These are phyloP conservation scores for Eucalyptus cladocalyx DNA, from an alignment of 345 rosid species.

Conservation along the genomic window DNA sequence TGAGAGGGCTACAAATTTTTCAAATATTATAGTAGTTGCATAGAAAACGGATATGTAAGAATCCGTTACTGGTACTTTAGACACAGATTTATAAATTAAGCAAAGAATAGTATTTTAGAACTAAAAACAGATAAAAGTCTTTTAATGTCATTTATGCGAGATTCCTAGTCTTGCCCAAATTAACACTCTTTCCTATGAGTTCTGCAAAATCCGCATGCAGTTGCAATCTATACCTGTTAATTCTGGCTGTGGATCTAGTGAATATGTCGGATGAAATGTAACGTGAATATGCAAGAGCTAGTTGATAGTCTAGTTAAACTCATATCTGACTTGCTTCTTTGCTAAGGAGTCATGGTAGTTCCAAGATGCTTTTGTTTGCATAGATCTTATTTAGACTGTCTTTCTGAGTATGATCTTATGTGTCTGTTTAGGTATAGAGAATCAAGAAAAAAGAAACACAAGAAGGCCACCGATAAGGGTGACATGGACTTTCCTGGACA, in stretches of 20 bases:
- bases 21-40: neutral
- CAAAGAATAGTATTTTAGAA: too few species aligned
- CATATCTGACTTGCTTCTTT: neutral
- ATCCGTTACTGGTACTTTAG: neutral
- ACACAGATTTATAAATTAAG: neutral
- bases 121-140: neutral
- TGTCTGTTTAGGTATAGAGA: slow-evolving; percentile 38
- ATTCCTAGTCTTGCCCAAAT: neutral
- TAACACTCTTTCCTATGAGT: neutral
- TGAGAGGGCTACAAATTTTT: neutral
- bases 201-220: neutral
- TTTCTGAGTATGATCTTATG: neutral
- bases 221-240: neutral
- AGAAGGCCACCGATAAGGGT: slow-evolving; percentile 28
- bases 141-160: neutral
- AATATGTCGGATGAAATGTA: neutral
- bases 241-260: neutral
- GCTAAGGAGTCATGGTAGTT: neutral
- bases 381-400: neutral
- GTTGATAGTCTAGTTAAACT: neutral
- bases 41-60: neutral
- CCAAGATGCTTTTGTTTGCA: neutral
- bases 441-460: slow-evolving; percentile 59
- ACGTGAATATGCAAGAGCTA: neutral
- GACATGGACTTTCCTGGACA: slow-evolving; percentile 47